phyloP scores from a whole-genome alignment of 257 asterid genomes.

The Solanum piurae region DNA sequence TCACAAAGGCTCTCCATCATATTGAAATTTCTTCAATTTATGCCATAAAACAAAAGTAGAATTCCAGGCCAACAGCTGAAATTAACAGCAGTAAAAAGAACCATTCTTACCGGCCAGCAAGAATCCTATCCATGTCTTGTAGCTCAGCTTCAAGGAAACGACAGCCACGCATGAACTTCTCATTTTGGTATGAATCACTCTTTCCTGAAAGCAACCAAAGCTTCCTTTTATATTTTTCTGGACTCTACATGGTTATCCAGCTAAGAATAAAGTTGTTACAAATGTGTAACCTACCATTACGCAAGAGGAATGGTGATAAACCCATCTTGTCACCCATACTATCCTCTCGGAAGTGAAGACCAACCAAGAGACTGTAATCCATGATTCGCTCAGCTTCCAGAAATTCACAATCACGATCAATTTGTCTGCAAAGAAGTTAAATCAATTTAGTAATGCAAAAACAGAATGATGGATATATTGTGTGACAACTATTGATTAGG shows the following conservation, averaged over 20 bases:
- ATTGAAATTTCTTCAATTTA: background rate
- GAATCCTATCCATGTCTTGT: constrained; percentile 81
- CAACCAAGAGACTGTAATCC: constrained; percentile 95
- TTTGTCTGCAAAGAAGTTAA: constrained; percentile 45
- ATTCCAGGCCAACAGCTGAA: background rate
- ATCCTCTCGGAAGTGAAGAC: constrained; percentile 89
- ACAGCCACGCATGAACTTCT: constrained; percentile 88
- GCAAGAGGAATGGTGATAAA: constrained; percentile 69
- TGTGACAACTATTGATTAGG: background rate
- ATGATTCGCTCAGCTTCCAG: constrained; percentile 77
- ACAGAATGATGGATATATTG: background rate
- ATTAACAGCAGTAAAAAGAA: background rate
- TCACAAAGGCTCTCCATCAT: background rate
- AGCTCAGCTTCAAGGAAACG: constrained; percentile 96
- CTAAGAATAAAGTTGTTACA: background rate
- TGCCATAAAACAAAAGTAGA: background rate
- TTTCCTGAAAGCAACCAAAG: constrained; percentile 37
- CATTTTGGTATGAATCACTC: constrained; percentile 63
- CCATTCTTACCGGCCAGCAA: constrained; percentile 57
- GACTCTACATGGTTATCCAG: background rate
- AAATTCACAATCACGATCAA: constrained; percentile 81
- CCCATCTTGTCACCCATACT: constrained; percentile 86
- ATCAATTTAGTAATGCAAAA: background rate
- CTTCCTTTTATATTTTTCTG: constrained; percentile 5
- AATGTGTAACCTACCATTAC: constrained; percentile 43